These are phyloP conservation scores for Fusarium sp. DNA, from an alignment of 2,329 filamentous ascomycete species.

Conservation along the genomic window DNA sequence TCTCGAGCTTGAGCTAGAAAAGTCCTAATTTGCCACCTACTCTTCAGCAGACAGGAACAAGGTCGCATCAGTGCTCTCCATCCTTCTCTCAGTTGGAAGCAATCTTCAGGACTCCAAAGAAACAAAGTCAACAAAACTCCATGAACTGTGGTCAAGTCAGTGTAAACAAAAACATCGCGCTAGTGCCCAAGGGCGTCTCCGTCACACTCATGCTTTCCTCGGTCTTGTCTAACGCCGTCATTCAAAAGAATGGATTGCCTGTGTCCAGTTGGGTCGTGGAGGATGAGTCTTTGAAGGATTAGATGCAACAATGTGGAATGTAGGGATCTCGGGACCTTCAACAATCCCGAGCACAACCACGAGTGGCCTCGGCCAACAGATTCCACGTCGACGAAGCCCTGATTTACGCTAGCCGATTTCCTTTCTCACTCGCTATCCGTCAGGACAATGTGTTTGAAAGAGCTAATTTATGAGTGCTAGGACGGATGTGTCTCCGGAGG, in stretches of 20 bases:
- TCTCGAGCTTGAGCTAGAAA: background rate
- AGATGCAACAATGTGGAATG: background rate
- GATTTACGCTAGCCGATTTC: background rate
- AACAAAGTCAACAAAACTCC: background rate
- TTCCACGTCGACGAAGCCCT: background rate
- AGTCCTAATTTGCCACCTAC: background rate
- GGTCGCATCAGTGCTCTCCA: background rate
- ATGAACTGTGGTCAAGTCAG: background rate
- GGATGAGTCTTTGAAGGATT: background rate
- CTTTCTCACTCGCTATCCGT: background rate
- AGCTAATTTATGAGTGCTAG: background rate
- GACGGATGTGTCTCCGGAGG: background rate
- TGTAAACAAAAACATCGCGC: background rate
- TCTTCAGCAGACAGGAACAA: background rate
- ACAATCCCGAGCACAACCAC: background rate
- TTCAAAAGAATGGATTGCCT: background rate
- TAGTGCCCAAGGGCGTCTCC: background rate
- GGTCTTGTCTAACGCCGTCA: background rate
- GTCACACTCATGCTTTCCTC: background rate
- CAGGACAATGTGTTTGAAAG: background rate
- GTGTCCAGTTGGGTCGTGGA: background rate
- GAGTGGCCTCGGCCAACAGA: background rate
- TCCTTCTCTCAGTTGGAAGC: background rate
- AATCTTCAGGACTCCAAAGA: background rate
- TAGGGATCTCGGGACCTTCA: background rate